phyloP scores from a whole-genome alignment of 495 filamentous ascomycete species.

The Penicillium diatomitis region DNA sequence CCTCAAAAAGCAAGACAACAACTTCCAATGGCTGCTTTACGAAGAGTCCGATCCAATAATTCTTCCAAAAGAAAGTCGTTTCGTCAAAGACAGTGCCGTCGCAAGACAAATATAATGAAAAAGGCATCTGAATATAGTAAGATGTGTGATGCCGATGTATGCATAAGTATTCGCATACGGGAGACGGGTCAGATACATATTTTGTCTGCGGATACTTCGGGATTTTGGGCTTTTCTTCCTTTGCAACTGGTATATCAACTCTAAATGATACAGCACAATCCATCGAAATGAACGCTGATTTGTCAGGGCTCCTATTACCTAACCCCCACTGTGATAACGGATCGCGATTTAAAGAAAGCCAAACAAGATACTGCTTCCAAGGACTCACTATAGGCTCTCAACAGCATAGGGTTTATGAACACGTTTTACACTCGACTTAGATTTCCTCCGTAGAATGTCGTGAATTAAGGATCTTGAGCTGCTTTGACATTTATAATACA shows the following conservation, averaged over 20 bases:
- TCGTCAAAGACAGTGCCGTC: not conserved
- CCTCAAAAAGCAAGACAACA: not conserved
- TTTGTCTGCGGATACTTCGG: conserved; percentile 11
- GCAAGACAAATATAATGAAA: not conserved
- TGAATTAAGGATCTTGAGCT: no score
- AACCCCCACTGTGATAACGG: conserved; percentile 2
- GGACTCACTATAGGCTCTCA: no score
- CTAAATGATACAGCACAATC: no score
- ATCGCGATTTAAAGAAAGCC: conserved; percentile 3
- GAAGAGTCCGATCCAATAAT: not conserved
- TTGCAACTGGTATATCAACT: conserved; percentile 12
- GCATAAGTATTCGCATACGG: conserved; percentile 11
- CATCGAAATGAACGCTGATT: not conserved
- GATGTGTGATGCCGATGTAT: conserved; percentile 11
- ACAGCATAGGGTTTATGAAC: no score
- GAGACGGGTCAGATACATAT: conserved; percentile 13
- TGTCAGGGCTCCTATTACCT: conserved; percentile 5
- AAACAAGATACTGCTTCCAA: no score
- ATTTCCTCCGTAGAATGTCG: no score
- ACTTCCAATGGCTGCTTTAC: not conserved
- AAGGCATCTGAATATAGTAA: not conserved
- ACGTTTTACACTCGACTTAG: no score
- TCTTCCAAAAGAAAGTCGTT: not conserved
- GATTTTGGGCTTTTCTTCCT: conserved; percentile 14
- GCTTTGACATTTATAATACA: no score